Percentiles rank a stretch among this genome's conserved stretches.
phyloP scores from a whole-genome alignment of 306 rosid genomes.

The Hippophae tibetana region DNA sequence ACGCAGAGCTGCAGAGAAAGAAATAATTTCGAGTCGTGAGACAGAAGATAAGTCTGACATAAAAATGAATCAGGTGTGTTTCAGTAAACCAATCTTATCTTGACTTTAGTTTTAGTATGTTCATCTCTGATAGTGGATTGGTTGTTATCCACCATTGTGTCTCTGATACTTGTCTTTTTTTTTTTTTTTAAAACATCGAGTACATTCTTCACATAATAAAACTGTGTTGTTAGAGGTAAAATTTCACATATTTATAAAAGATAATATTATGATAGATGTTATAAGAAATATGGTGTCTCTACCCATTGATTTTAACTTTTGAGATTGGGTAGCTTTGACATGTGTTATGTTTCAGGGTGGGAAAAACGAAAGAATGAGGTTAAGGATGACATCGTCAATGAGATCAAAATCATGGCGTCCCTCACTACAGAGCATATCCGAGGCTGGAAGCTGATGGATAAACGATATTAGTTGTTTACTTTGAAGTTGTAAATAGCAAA shows the following conservation, averaged over 20 bases:
- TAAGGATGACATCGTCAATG: conserved; percentile 28
- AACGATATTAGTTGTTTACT: no score
- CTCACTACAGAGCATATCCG: conserved; percentile 83
- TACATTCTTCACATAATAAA: no score
- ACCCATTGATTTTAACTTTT: no score
- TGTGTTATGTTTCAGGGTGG: conserved; percentile 34
- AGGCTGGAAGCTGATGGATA: conserved; percentile 39
- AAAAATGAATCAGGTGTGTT: conserved; percentile 39
- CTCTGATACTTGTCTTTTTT: no score
- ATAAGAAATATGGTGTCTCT: no score
- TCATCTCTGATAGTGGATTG: not conserved
- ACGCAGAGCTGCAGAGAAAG: conserved; percentile 15
- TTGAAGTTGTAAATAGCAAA: conserved; percentile 2
- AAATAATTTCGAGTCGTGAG: conserved; percentile 28
- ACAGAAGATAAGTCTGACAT: conserved; percentile 24
- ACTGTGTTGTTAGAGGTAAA: no score
- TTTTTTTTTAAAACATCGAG: no score
- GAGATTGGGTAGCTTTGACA: no score
- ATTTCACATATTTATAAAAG: no score
- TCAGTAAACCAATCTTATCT: conserved; percentile 7
- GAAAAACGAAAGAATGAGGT: conserved; percentile 49
- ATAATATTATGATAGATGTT: no score
- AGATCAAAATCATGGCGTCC: conserved; percentile 86
- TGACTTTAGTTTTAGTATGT: not conserved
- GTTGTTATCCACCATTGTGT: no score